phyloP scores from a whole-genome alignment of 2,329 filamentous ascomycete species.

The Verticillium nonalfalfae region DNA sequence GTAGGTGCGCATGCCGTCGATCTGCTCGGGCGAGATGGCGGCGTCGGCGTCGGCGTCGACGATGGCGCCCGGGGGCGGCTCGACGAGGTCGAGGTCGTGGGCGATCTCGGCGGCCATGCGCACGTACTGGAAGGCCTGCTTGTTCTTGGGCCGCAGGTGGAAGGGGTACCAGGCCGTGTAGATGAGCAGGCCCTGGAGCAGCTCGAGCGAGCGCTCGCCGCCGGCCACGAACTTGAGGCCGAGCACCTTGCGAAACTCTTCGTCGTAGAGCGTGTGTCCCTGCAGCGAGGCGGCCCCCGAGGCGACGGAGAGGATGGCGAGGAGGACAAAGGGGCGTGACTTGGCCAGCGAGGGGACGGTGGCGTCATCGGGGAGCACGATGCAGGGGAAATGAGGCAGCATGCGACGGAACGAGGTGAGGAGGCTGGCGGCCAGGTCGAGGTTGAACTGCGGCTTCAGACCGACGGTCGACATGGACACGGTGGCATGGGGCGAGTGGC shows the following conservation, averaged over 20 bases:
- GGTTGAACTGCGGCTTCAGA: constrained; percentile 47
- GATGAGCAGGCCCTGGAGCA: constrained; percentile 50
- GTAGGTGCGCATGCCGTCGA: constrained; percentile 39
- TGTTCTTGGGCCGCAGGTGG: constrained; percentile 45
- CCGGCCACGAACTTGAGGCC: constrained; percentile 49
- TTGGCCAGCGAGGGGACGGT: constrained; percentile 37
- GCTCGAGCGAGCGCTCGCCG: constrained; percentile 49
- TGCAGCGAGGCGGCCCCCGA: constrained; percentile 41
- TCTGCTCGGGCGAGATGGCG: constrained; percentile 18
- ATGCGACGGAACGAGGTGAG: constrained; percentile 36
- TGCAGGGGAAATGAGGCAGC: constrained; percentile 36
- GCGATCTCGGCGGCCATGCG: constrained; percentile 45
- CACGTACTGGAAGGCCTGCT: constrained; percentile 41
- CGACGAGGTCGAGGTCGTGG: constrained; percentile 41
- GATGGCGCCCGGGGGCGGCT: constrained; percentile 22
- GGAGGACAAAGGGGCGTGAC: constrained; percentile 43
- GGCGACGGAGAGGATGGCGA: constrained; percentile 46
- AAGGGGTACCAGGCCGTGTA: constrained; percentile 55
- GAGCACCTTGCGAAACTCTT: constrained; percentile 51
- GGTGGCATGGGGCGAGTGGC: constrained; percentile 20
- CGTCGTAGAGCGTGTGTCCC: constrained; percentile 47
- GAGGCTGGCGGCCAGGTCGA: constrained; percentile 42
- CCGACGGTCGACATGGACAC: constrained; percentile 30
- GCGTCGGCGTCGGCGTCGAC: constrained; percentile 7
- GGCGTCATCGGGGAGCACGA: constrained; percentile 30